Evolutionary conservation across 768 basidiomycete species (phyloP).

Genomic region (Tricholoma bakamatsutake): DNA sequence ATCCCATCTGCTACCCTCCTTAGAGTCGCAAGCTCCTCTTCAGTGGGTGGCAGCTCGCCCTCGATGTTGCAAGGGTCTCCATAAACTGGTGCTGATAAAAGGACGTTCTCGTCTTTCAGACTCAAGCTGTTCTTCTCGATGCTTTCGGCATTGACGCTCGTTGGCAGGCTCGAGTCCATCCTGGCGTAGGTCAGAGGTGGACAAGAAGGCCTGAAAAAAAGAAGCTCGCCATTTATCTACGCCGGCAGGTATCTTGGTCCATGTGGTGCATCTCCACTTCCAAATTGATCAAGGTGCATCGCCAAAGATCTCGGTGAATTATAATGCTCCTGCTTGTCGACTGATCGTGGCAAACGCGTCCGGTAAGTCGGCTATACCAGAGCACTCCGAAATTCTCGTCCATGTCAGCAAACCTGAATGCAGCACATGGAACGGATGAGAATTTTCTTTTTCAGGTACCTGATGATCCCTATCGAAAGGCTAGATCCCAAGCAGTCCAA

Average conservation of each 20-base stretch:
- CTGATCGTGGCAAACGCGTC: no score
- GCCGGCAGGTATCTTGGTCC: neutral
- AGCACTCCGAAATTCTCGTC: no score
- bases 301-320: neutral
- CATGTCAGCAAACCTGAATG: no score
- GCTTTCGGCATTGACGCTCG: neutral
- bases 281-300: neutral
- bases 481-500: no score
- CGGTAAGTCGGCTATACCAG: no score
- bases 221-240: neutral
- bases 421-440: no score
- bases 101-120: conserved; percentile 1
- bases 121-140: neutral
- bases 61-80: conserved; percentile 26
- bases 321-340: no score
- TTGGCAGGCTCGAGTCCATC: neutral
- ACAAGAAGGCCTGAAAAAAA: neutral
- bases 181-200: neutral
- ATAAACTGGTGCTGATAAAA: neutral
- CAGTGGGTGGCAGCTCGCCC: conserved; percentile 57
- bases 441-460: no score
- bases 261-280: neutral
- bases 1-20: conserved; percentile 55
- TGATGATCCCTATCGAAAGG: no score
- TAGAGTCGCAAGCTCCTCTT: conserved; percentile 52